Evolutionary conservation across 2,329 filamentous ascomycete species (phyloP), one percentile per base, ranked within the genome.

Genomic region (Teratosphaeria nubilosa): DNA sequence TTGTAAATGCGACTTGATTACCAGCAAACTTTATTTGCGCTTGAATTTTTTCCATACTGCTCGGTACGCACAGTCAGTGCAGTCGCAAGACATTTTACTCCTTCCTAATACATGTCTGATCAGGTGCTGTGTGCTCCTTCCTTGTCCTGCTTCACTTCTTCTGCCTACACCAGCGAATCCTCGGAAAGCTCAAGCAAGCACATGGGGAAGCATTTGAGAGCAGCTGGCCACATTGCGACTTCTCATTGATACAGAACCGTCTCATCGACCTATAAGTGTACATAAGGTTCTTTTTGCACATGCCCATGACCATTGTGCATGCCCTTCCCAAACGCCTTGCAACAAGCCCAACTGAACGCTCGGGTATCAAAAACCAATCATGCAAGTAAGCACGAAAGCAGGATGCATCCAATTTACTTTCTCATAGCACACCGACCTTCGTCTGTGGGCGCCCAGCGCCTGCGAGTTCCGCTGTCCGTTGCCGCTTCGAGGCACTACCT

Each of bases 401-500:
- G 6, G 22, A 41, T 41, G 34, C 34, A 14, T 14, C 34, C 34
- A 7, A 22, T 4, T 20, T n/a, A 48, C 41, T 48, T 22, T 48
- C 41, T 48, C 16, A 48, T 41, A 48, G 41, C 41, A 24, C 6
- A 9, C 41, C 41, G 9, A 48, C 20, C 41, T 48, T 48, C 41
- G 41, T 20, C 41, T 48, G 41, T 9, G 41, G 41, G 9, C 41
- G 16, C 20, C 41, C 41, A 20, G 20, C 41, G 20, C 41, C 41
- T 48, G n/a, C n/a, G 3, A 48, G n/a, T 22, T 48, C 41, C 16
- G 24, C 53, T 16, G 53, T 55, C 62, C 69, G 70, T 58, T 66
- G 66, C 2, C 69, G 64, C 58, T 71, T 71, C 41, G 55, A 59
- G 31, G 62, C 58, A 51, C 60, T 59, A 20, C 50, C 57, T 34